Conservation (phyloP, 2,329 filamentous ascomycete genomes). For the Pseudogymnoascus sp. region DNA sequence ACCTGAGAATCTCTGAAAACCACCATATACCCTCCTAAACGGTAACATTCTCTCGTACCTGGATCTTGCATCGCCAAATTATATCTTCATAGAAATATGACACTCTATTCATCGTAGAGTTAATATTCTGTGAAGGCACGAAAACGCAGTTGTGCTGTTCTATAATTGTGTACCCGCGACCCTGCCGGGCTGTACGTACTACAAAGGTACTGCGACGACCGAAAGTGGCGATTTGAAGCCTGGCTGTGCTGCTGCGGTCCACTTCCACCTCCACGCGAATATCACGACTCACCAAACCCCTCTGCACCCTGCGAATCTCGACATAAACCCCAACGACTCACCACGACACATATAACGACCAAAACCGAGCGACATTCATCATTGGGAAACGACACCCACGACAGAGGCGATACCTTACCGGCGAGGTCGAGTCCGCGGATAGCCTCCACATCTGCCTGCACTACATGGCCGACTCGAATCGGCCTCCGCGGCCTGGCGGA, state of each 20-base stretch:
- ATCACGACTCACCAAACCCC: not conserved
- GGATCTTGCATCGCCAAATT: not conserved
- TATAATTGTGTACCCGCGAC: conserved; percentile 1
- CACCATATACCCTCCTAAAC: not conserved
- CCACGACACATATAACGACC: not conserved
- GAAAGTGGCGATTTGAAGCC: conserved; percentile 11
- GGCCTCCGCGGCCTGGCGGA: conserved; percentile 11
- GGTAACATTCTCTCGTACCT: not conserved
- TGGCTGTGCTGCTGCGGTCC: conserved; percentile 14
- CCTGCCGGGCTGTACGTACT: not conserved
- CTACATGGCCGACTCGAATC: conserved; percentile 24
- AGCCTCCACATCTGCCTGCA: conserved; percentile 21
- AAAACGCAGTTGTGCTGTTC: not conserved
- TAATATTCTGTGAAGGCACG: not conserved
- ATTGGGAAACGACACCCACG: conserved; percentile 10
- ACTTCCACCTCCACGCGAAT: conserved; percentile 9
- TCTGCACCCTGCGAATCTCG: not conserved
- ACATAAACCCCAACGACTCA: not conserved
- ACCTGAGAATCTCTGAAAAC: not conserved
- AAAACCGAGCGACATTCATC: not conserved
- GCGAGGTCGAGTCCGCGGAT: conserved; percentile 13
- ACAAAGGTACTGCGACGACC: not conserved
- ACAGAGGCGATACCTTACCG: conserved; percentile 7
- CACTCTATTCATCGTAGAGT: not conserved
- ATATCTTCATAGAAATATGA: not conserved